Evolutionary conservation across 2,329 filamentous ascomycete species (phyloP).

Genomic region (Aspergillus pseudoviridinutans): DNA sequence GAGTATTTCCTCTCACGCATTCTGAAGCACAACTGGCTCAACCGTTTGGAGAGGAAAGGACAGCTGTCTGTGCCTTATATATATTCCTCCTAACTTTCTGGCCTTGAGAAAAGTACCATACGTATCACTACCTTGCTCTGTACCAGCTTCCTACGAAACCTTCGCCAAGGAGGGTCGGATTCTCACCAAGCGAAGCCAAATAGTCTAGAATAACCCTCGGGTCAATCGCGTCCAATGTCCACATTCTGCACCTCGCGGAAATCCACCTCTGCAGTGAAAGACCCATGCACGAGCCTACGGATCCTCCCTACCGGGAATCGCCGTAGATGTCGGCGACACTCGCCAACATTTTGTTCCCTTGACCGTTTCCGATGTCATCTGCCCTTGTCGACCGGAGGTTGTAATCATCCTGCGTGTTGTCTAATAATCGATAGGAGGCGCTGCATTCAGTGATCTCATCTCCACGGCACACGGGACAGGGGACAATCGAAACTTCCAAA

Average conservation of each 20-base stretch:
- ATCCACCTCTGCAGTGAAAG: background rate
- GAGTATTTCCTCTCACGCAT: background rate
- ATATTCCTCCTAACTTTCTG: background rate
- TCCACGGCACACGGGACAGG: background rate
- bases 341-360: background rate
- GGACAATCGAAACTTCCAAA: background rate
- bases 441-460: background rate
- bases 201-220: background rate
- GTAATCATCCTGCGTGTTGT: too few relatives aligned
- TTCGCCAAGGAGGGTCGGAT: background rate
- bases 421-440: too few relatives aligned
- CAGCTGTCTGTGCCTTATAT: background rate
- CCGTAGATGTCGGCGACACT: background rate
- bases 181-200: background rate
- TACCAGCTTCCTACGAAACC: too few relatives aligned
- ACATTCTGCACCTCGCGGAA: background rate
- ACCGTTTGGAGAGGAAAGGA: background rate
- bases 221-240: background rate
- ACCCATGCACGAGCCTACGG: background rate
- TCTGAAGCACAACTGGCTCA: background rate
- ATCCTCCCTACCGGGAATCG: background rate
- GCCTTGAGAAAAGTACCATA: background rate
- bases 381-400: background rate
- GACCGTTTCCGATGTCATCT: background rate
- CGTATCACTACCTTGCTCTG: background rate